A percentile compares a stretch with the other conserved stretches of the same genome.
Conservation (phyloP, 305 asterid species). For the Fraxinus greggii region DNA sequence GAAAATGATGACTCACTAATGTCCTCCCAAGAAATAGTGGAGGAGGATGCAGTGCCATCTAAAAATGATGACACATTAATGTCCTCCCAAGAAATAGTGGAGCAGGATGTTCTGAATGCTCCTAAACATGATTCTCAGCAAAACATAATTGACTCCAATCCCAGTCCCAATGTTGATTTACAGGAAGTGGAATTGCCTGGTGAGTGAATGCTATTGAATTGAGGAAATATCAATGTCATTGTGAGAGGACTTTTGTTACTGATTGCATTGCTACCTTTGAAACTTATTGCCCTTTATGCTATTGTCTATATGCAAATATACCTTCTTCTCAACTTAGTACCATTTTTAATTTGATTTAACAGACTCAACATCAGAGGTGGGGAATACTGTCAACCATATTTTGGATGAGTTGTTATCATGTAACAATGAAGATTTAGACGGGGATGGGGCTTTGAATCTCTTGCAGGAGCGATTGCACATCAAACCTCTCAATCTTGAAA, state of each 20-base stretch:
- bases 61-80: constrained; percentile 39
- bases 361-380: constrained; percentile 44
- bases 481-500: constrained; percentile 57
- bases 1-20: constrained; percentile 40
- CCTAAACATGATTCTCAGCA: constrained; percentile 35
- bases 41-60: constrained; percentile 30
- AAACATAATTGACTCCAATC: constrained; percentile 30
- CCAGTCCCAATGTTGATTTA: constrained; percentile 34
- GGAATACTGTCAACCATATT: constrained; percentile 27
- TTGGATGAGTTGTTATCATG: constrained; percentile 57
- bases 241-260: constrained; percentile 3
- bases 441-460: constrained; percentile 50
- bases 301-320: constrained; percentile 3
- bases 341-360: constrained; percentile 28
- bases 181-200: constrained; percentile 56
- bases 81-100: constrained; percentile 30
- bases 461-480: constrained; percentile 71
- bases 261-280: constrained; percentile 5
- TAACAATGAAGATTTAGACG: constrained; percentile 56
- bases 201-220: constrained; percentile 34
- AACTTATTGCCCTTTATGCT: not conserved
- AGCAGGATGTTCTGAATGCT: constrained; percentile 35
- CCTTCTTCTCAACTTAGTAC: constrained; percentile 23
- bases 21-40: constrained; percentile 31
- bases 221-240: constrained; percentile 14